A percentile compares a stretch with the other conserved stretches of the same genome.
Conservation (phyloP, 495 filamentous ascomycete genomes). For the Lasiosphaeriaceae sp. region DNA sequence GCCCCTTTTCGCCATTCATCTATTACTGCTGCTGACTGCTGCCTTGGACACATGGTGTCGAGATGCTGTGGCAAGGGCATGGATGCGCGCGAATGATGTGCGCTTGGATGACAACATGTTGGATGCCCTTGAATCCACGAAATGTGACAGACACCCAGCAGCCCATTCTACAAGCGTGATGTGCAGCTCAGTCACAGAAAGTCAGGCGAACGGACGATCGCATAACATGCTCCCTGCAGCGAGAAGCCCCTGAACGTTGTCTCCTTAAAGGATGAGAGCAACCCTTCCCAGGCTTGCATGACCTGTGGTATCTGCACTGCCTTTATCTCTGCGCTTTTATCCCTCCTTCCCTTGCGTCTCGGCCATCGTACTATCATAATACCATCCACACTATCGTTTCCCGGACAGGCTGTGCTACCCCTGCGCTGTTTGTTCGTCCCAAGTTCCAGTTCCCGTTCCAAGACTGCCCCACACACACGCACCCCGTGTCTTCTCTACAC, state of each 20-base stretch:
- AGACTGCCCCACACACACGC: background rate
- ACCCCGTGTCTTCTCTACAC: background rate
- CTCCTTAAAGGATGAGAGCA: background rate
- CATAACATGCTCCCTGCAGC: slow-evolving; percentile 2
- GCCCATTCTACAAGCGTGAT: background rate
- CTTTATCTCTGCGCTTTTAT: slow-evolving; percentile 2
- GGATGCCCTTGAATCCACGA: background rate
- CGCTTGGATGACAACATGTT: background rate
- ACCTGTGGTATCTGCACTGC: background rate
- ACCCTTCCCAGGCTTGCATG: background rate
- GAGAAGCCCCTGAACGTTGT: background rate
- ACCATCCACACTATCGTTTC: background rate
- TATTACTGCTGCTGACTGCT: no score
- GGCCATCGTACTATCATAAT: background rate
- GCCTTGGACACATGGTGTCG: no score
- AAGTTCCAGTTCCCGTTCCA: background rate
- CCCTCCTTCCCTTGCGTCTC: slow-evolving; percentile 1
- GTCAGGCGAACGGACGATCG: slow-evolving; percentile 1
- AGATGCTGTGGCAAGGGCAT: no score
- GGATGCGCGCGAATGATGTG: no score
- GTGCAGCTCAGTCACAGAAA: slow-evolving; percentile 1
- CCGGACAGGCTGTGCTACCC: slow-evolving; percentile 9
- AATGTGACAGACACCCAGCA: background rate
- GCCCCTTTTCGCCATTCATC: no score
- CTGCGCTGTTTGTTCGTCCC: slow-evolving; percentile 12